Evolutionary conservation across 2,329 filamentous ascomycete species (phyloP), one percentile per base, ranked within the genome.

Genomic region (Epichloe hybrida): DNA sequence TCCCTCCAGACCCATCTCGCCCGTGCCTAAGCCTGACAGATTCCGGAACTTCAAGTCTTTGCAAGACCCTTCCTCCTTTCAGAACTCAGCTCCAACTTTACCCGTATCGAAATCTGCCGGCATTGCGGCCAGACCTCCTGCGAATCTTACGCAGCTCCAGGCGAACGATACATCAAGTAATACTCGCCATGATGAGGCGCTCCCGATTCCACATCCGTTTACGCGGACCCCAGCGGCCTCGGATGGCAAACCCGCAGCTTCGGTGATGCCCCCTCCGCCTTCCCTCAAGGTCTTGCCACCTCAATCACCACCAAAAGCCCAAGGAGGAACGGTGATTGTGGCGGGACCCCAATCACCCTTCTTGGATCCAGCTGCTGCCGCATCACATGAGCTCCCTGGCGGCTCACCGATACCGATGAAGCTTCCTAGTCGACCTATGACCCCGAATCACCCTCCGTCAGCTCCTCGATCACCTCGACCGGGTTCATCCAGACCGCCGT

Each of bases 281-380:
- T 74, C 81, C 35, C 79, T 90, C 52, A 79, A 75, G 5, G 71
- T 89, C 45, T 76, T 87, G 50, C 83, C 85, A 42, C 86, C 86
- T 5, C 76, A 76, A 48, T 88, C 85, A 11, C 83, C 85, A 0
- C 77, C 80, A 1, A 83, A 80, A 55, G 64, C 61, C 46, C 68
- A 64, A 43, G 55, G 63, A 43, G 55, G 63, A 17, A 58, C 64
- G 21, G 62, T 61, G 38, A 50, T 69, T 7, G 58, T 65, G 12
- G 55, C 64, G 9, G 64, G 64, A 37, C 73, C 77, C 15, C 66
- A 69, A 40, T 67, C 68, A 63, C 64, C 63, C n/a, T 73, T 71
- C 56, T 61, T 80, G 7, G 72, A 73, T 50, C 70, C 75, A 13
- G 72, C 75, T 55, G 62, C 71, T 37, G 58, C 71, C 45, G 62